phyloP scores from a whole-genome alignment of 306 rosid species.

The Macrotyloma uniflorum region DNA sequence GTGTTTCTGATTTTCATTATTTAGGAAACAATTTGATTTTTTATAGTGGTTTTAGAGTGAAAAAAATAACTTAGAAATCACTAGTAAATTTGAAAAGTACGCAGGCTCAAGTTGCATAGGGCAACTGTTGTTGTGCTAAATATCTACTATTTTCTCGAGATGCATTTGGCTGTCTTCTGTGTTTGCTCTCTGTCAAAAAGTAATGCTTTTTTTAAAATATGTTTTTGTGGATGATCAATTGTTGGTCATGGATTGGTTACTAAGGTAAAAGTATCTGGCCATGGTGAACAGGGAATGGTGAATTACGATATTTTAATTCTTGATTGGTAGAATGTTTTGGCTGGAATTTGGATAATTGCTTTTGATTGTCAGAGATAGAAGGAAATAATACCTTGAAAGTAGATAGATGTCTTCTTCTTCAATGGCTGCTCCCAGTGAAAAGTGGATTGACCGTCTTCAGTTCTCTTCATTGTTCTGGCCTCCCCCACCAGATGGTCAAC shows the following conservation, averaged over 20 bases:
- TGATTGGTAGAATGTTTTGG: constrained; percentile 64
- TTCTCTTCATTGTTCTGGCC: constrained; percentile 89
- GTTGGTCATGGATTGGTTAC: constrained; percentile 20
- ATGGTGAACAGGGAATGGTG: constrained; percentile 53
- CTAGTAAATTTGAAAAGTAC: background rate
- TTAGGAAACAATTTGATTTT: background rate
- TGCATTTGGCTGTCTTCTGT: constrained; percentile 19
- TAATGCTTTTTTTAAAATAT: background rate
- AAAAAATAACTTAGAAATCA: constrained; percentile 17
- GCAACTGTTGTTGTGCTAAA: constrained; percentile 6
- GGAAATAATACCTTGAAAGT: constrained; percentile 27
- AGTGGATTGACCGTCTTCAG: constrained; percentile 79
- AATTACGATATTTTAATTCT: constrained; percentile 60
- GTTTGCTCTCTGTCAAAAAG: constrained; percentile 26
- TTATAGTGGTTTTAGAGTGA: background rate
- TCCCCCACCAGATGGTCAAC: constrained; percentile 73
- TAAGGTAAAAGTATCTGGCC: constrained; percentile 31
- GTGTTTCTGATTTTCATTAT: constrained; percentile 7
- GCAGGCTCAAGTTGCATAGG: constrained; percentile 12
- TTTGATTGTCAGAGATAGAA: constrained; percentile 32
- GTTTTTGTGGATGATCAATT: constrained; percentile 7
- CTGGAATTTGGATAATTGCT: constrained; percentile 38
- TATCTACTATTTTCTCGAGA: constrained; percentile 33
- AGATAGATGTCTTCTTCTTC: constrained; percentile 40
- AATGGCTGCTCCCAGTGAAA: constrained; percentile 66